A percentile compares a stretch with the other conserved stretches of the same genome.
Evolutionary conservation across 768 basidiomycete species (phyloP).

Genomic region (Dioszegia aurantiaca): DNA sequence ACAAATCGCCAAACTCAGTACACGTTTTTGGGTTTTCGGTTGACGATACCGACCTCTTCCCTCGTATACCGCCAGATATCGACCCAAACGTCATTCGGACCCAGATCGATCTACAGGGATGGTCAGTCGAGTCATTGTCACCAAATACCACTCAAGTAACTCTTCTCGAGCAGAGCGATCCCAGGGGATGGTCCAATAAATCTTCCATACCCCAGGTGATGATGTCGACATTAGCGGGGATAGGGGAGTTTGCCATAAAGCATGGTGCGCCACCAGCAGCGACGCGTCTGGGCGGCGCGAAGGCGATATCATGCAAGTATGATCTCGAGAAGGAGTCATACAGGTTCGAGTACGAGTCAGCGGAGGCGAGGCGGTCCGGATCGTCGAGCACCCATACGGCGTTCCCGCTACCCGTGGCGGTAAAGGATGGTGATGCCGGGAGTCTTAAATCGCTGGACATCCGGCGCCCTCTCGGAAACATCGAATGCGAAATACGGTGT

Average conservation of each 20-base stretch:
- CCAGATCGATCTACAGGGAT: constrained; percentile 97
- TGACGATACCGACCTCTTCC: constrained; percentile 83
- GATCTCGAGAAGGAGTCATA: constrained; percentile 81
- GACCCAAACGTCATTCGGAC: constrained; percentile 82
- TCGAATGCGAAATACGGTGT: constrained; percentile 88
- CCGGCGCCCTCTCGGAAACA: constrained; percentile 49
- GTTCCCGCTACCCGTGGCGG: constrained; percentile 42
- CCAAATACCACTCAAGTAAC: constrained; percentile 92
- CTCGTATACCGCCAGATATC: constrained; percentile 59
- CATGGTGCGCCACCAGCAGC: constrained; percentile 90
- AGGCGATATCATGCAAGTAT: constrained; percentile 69
- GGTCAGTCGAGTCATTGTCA: constrained; percentile 92
- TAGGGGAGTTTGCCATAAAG: constrained; percentile 94
- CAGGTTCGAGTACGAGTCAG: constrained; percentile 70
- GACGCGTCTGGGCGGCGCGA: constrained; percentile 74
- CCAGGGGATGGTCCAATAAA: constrained; percentile 95
- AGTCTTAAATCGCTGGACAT: constrained; percentile 38
- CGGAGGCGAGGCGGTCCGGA: constrained; percentile 52
- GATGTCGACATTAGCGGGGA: constrained; percentile 80
- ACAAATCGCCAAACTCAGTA: constrained; percentile 91
- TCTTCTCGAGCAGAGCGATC: constrained; percentile 92
- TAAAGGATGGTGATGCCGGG: constrained; percentile 40
- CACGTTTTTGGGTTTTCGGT: constrained; percentile 94
- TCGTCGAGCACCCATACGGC: constrained; percentile 44
- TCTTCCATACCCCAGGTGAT: constrained; percentile 90